A percentile compares a stretch with the other conserved stretches of the same genome.
These are phyloP conservation scores for Caloboletus inedulis DNA, from an alignment of 1,284 basidiomycete genomes.

Conservation along the genomic window DNA sequence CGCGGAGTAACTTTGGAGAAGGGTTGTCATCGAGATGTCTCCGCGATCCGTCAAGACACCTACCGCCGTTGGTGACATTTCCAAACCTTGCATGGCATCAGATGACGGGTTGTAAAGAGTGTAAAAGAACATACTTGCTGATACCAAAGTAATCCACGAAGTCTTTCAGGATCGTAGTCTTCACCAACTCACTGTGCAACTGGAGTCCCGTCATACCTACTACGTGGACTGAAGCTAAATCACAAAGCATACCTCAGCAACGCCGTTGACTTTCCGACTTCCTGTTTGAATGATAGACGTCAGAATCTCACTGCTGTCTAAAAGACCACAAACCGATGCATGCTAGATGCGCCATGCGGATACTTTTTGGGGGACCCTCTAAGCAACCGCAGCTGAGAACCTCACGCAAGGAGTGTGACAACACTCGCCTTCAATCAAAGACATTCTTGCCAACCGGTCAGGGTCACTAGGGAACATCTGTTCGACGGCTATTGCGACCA, in stretches of 20 bases:
- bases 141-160: constrained; percentile 84
- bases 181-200: constrained; percentile 73
- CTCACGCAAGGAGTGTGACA: neutral
- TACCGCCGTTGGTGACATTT: constrained; percentile 85
- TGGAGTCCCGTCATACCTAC: constrained; percentile 24
- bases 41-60: constrained; percentile 34
- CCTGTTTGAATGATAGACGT: constrained; percentile 36
- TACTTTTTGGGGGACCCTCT: constrained; percentile 82
- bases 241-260: constrained; percentile 70
- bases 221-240: neutral
- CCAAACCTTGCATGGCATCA: constrained; percentile 49
- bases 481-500: constrained; percentile 64
- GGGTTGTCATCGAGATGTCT: constrained; percentile 5
- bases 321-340: constrained; percentile 54
- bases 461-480: constrained; percentile 84
- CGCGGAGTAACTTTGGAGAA: constrained; percentile 65
- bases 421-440: constrained; percentile 74
- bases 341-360: constrained; percentile 86
- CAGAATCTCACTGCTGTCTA: neutral
- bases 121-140: constrained; percentile 55
- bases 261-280: constrained; percentile 88
- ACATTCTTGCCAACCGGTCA: constrained; percentile 80
- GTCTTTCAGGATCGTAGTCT: constrained; percentile 83
- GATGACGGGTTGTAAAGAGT: neutral
- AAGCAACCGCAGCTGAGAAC: constrained; percentile 3